Percentiles rank a stretch among this genome's conserved stretches.
These are phyloP conservation scores for Jatropha curcas DNA, from an alignment of 345 rosid species.

Conservation along the genomic window DNA sequence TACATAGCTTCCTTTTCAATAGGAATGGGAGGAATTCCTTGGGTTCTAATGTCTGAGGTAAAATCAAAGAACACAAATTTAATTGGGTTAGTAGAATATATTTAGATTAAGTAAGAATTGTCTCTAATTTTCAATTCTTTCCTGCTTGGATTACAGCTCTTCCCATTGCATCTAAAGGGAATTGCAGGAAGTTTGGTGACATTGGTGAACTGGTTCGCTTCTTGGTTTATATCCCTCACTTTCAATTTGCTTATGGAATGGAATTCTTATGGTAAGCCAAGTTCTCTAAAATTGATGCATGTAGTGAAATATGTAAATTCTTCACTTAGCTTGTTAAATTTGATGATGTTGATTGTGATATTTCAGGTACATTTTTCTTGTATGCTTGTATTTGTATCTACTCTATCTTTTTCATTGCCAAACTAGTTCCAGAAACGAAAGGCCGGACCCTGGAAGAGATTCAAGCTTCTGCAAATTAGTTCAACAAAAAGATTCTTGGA, in stretches of 20 bases:
- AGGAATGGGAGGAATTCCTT: constrained; percentile 34
- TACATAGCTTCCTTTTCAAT: constrained; percentile 20
- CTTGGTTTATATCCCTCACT: constrained; percentile 16
- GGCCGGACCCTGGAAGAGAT: constrained; percentile 54
- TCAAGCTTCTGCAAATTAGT: constrained; percentile 31
- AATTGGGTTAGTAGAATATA: not conserved
- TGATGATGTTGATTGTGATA: not conserved
- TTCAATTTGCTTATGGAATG: constrained; percentile 15
- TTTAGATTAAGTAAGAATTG: not conserved
- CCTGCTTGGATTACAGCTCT: not conserved
- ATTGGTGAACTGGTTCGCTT: constrained; percentile 7
- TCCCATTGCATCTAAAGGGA: constrained; percentile 5
- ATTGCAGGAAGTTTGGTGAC: constrained; percentile 14
- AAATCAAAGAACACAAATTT: not conserved
- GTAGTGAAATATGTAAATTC: no score
- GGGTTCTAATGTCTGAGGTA: constrained; percentile 43
- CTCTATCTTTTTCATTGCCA: constrained; percentile 38
- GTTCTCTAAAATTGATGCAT: no score
- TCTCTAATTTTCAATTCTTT: not conserved
- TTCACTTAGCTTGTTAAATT: not conserved
- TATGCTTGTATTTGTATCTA: constrained; percentile 37
- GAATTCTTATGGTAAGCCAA: constrained; percentile 7
- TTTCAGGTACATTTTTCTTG: constrained; percentile 43
- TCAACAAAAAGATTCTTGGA: not conserved
- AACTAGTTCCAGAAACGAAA: constrained; percentile 54